These are phyloP conservation scores for Populus hybrid DNA, from an alignment of 441 rosid species.

Conservation along the genomic window DNA sequence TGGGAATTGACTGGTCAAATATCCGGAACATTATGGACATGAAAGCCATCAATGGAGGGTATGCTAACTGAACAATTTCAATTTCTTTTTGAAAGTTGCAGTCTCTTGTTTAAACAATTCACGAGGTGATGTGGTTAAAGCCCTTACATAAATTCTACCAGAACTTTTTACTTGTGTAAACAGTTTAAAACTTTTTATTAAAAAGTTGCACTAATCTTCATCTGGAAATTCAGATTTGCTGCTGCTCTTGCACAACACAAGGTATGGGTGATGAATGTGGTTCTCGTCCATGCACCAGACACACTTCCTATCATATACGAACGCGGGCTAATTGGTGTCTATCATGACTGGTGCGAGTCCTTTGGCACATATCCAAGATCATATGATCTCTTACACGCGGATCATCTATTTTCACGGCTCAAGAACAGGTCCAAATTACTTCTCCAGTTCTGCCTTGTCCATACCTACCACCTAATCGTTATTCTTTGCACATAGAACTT, in stretches of 20 bases:
- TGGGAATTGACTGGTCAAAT: constrained; percentile 83
- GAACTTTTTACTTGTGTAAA: neutral
- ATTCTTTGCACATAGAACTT: neutral
- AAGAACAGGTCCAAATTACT: constrained; percentile 60
- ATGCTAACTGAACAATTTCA: constrained; percentile 21
- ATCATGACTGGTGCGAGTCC: constrained; percentile 96
- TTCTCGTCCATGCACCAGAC: constrained; percentile 83
- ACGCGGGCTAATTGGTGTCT: constrained; percentile 72
- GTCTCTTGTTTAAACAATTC: neutral
- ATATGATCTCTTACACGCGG: constrained; percentile 91
- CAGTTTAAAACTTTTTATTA: neutral
- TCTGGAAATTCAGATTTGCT: constrained; percentile 57
- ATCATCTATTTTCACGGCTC: constrained; percentile 91
- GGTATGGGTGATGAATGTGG: constrained; percentile 91
- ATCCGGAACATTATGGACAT: constrained; percentile 88
- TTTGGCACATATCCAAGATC: constrained; percentile 88
- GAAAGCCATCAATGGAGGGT: constrained; percentile 96
- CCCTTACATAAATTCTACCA: neutral
- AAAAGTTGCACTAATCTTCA: constrained; percentile 2
- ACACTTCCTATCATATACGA: constrained; percentile 83
- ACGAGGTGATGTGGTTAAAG: neutral
- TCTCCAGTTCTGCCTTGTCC: neutral
- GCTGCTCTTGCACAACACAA: constrained; percentile 71
- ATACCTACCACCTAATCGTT: neutral
- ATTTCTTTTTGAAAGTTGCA: constrained; percentile 2